phyloP scores from a whole-genome alignment of 495 filamentous ascomycete species.

The Penicillium angulare region DNA sequence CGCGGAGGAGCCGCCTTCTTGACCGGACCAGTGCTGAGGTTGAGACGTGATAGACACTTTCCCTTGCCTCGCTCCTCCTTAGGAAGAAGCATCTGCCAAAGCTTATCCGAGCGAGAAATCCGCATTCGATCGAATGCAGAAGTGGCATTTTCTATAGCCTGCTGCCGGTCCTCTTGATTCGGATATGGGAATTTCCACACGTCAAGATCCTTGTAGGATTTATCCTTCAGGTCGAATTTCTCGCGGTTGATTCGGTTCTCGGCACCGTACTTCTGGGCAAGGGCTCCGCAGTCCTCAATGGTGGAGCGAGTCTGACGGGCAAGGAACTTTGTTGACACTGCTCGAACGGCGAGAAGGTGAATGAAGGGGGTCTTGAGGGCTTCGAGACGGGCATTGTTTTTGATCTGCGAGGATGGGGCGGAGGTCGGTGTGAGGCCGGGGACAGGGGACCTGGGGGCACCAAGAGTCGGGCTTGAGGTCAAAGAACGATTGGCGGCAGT shows the following conservation, averaged over 20 bases:
- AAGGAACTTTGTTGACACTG: constrained; percentile 58
- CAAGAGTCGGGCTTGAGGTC: constrained; percentile 62
- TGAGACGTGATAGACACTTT: constrained; percentile 72
- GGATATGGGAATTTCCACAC: constrained; percentile 75
- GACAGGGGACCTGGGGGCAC: constrained; percentile 44
- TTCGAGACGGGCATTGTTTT: constrained; percentile 50
- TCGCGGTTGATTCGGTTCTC: constrained; percentile 59
- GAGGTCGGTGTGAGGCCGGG: constrained; percentile 41
- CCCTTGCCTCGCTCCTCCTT: constrained; percentile 76
- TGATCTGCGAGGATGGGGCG: constrained; percentile 53
- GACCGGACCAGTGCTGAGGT: constrained; percentile 56
- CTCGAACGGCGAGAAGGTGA: constrained; percentile 67
- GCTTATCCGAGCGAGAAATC: constrained; percentile 64
- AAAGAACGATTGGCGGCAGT: constrained; percentile 55
- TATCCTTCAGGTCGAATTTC: constrained; percentile 68
- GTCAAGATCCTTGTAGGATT: constrained; percentile 78
- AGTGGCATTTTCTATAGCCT: constrained; percentile 82
- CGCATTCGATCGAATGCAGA: constrained; percentile 77
- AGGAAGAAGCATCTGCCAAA: constrained; percentile 79
- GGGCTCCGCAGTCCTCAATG: constrained; percentile 54
- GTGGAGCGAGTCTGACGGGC: constrained; percentile 53
- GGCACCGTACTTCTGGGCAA: constrained; percentile 54
- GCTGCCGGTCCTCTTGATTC: constrained; percentile 64
- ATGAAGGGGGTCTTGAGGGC: constrained; percentile 60
- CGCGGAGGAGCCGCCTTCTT: constrained; percentile 54